Percentiles rank a stretch among this genome's conserved stretches.
These are phyloP conservation scores for Acmispon strigosus DNA, from an alignment of 306 rosid species.

Conservation along the genomic window DNA sequence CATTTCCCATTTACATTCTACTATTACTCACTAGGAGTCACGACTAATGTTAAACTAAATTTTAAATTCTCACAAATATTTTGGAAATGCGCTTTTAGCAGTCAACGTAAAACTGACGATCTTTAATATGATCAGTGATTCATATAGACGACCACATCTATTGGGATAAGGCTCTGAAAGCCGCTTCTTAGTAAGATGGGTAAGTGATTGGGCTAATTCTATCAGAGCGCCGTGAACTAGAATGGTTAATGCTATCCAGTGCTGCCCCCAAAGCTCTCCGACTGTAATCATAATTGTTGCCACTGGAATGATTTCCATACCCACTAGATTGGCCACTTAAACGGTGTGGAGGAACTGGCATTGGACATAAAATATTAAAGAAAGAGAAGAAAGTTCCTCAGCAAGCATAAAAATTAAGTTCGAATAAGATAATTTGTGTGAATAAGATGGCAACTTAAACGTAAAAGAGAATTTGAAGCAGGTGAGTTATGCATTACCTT, in stretches of 20 bases:
- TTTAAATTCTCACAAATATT: conserved; percentile 22
- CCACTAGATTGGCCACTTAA: conserved; percentile 55
- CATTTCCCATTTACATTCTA: conserved; percentile 23
- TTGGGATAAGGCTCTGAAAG: no score
- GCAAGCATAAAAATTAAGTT: conserved; percentile 13
- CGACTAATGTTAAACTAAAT: conserved; percentile 16
- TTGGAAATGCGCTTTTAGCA: neutral
- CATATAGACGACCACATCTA: no score
- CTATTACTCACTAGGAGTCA: neutral
- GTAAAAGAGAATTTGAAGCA: neutral
- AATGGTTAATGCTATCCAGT: conserved; percentile 52
- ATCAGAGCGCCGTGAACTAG: conserved; percentile 62
- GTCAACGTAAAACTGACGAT: no score
- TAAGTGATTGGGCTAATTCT: conserved; percentile 42
- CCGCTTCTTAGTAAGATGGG: conserved; percentile 23
- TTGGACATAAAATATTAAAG: conserved; percentile 25
- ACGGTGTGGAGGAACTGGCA: conserved; percentile 41
- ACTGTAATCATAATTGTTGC: conserved; percentile 58
- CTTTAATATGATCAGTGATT: no score
- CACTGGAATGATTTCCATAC: conserved; percentile 44
- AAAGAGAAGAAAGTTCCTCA: conserved; percentile 2
- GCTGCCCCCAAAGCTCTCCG: conserved; percentile 60
- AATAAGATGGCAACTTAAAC: neutral
- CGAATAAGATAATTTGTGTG: neutral
- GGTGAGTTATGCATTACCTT: conserved; percentile 44